Evolutionary conservation across 2,329 filamentous ascomycete genomes (phyloP), one percentile per base, ranked within the genome.

Genomic region (Alternaria brassicae): DNA sequence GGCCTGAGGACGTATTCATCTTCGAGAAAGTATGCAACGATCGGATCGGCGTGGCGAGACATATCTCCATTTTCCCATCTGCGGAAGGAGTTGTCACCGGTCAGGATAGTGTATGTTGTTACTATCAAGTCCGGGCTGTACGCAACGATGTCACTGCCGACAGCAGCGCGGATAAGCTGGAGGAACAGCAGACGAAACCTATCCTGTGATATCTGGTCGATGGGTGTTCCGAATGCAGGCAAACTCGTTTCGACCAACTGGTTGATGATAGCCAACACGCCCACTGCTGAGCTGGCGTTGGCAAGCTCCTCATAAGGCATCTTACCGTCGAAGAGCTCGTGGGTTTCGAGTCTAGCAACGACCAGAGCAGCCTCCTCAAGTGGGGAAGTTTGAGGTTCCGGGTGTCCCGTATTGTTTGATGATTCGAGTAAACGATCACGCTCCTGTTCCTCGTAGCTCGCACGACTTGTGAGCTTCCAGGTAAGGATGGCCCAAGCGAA

Each of bases 401-500:
- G 61, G 7, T 48, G 58, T 19, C 51, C 42, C 1, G 68, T 62
- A 12, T 58, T 62, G 27, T 60, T 51, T 6, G 64, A 58, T n/a
- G 59, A 58, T n/a, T 73, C 72, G 0, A 75, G 60, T 6, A 72
- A 50, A 27, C 56, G 61, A 9, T 77, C 72, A 12, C 71, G 73
- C 25, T 72, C 67, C 44, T 73, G 65, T 39, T 74, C 71, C n/a
- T 74, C 61, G 23, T 53, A 42, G 25, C 39, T 65, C 7, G 68
- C 71, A 8, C 67, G 61, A 5, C 51, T 56, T 2, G 62, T 68
- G 7, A 76, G 65, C 44, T 67, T 72, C 66, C 66, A 76, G 3
- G 65, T 68, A 25, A 97, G 85, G 47, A 94, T 81, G 4, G 89
- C 88, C 93, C 93, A 98, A 3, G 91, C 87, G 66, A 96, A 91